Percentiles rank a stretch among this genome's conserved stretches.
Evolutionary conservation across 768 basidiomycete species (phyloP).

Genomic region (Lactarius hengduanensis): DNA sequence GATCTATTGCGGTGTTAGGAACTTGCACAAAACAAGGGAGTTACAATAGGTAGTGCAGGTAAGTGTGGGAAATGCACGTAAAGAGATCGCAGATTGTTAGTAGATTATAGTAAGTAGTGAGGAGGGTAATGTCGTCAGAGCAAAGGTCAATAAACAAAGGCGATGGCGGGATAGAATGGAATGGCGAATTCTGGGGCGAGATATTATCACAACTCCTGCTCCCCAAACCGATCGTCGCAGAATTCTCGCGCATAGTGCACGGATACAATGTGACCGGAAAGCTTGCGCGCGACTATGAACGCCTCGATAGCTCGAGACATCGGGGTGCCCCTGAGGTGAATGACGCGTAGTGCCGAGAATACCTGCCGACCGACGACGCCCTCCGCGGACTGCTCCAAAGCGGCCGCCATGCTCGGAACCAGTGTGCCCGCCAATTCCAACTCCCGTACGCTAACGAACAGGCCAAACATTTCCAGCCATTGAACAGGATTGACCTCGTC

Average conservation of each 20-base stretch:
- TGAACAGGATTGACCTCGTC: background rate
- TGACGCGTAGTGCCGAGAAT: constrained; percentile 7
- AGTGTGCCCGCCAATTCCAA: constrained; percentile 10
- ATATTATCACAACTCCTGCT: background rate
- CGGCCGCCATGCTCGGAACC: constrained; percentile 6
- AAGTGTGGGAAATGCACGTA: background rate
- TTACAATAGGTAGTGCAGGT: background rate
- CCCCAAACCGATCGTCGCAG: background rate
- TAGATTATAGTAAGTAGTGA: background rate
- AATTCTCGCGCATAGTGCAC: background rate
- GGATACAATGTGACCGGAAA: constrained; percentile 6
- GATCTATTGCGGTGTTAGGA: background rate
- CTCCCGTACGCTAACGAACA: constrained; percentile 8
- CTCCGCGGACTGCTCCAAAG: background rate
- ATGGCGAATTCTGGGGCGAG: background rate
- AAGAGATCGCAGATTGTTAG: background rate
- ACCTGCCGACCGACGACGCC: background rate
- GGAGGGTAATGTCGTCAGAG: background rate
- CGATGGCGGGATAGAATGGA: background rate
- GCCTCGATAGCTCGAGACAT: constrained; percentile 1
- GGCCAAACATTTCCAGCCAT: constrained; percentile 15
- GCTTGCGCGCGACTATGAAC: constrained; percentile 2
- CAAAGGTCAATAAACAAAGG: background rate
- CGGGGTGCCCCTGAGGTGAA: background rate
- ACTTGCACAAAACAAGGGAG: background rate